Evolutionary conservation across 106 monocot species (phyloP), one percentile per base, ranked within the genome.

Genomic region (Dioscorea dumetorum): DNA sequence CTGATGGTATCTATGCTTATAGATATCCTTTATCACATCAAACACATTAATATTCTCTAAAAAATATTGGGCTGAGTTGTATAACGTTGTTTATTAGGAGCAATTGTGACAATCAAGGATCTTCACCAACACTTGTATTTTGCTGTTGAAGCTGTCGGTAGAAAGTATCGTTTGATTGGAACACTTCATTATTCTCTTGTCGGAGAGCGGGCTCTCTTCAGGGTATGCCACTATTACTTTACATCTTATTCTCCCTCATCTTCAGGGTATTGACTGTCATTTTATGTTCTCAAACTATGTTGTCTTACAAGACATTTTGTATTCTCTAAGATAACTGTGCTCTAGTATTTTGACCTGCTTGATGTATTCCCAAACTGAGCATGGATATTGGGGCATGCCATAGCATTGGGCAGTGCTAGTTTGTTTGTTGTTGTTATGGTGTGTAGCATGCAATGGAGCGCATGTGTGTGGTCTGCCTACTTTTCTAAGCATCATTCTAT

Each of bases 101-200:
- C 94, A 41, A 80, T 94, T 77, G 94, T 94, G 67, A 87, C 84
- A 22, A 80, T 94, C 35, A 60, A 82, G 71, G 94, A 94, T 83
- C 61, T 94, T 62, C 74, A 90, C 33, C 87, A 94, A 57, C 94
- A 90, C 70, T 71, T 84, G 77, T 94, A 94, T 78, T 67, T 90
- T 71, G 77, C 94, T 49, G 76, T 87, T 72, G 82, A 90, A 80
- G 53, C 19, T 22, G 64, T 74, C 20, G 81, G 75, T 33, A 62
- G 13, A 15, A 90, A 84, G 20, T 84, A 78, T 60, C 48, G 57
- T 51, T 58, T 85, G 58, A 76, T 80, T 65, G 90, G 94, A 51
- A 63, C 73, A 49, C 80, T 80, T 67, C 94, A 94, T 83, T 90
- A 94, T 80, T 79, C 84, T 78, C 78, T 94, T 73, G 82, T 70